phyloP scores from a whole-genome alignment of 1,139 yeast species.

The Pichia sp. region DNA sequence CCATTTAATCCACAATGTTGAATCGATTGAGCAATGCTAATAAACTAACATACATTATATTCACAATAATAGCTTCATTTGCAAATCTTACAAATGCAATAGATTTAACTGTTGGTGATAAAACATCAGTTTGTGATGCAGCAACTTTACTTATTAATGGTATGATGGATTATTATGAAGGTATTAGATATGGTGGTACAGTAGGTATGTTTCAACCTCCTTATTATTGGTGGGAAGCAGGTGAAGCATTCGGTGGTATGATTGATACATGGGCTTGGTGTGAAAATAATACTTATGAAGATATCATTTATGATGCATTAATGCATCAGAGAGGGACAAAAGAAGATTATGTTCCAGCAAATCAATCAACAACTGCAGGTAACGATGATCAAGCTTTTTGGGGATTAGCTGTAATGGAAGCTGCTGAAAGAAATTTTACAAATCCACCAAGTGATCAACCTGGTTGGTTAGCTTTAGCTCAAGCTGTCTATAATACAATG shows the following conservation, averaged over 20 bases:
- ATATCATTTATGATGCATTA: slow-evolving; percentile 50
- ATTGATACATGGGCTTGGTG: slow-evolving; percentile 62
- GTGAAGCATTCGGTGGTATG: slow-evolving; percentile 78
- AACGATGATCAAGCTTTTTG: slow-evolving; percentile 92
- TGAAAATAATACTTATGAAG: slow-evolving; percentile 53
- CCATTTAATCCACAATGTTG: neutral
- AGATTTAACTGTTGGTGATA: slow-evolving; percentile 23
- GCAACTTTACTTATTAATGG: slow-evolving; percentile 56
- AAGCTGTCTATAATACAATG: slow-evolving; percentile 87
- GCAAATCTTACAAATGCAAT: neutral
- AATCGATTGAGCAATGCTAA: neutral
- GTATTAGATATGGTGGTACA: slow-evolving; percentile 51
- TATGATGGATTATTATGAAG: slow-evolving; percentile 66
- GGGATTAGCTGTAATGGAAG: slow-evolving; percentile 80
- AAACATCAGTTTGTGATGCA: slow-evolving; percentile 37
- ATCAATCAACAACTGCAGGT: slow-evolving; percentile 75
- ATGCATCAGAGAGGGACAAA: slow-evolving; percentile 61
- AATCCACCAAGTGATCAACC: slow-evolving; percentile 44
- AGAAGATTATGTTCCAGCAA: slow-evolving; percentile 66
- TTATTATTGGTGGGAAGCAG: slow-evolving; percentile 94
- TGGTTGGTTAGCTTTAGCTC: slow-evolving; percentile 69
- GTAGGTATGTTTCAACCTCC: slow-evolving; percentile 73
- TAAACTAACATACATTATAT: neutral
- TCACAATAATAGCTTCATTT: neutral
- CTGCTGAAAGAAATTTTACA: slow-evolving; percentile 73